Evolutionary conservation across 2,329 filamentous ascomycete species (phyloP).

Genomic region (Tolypocladium inflatum): DNA sequence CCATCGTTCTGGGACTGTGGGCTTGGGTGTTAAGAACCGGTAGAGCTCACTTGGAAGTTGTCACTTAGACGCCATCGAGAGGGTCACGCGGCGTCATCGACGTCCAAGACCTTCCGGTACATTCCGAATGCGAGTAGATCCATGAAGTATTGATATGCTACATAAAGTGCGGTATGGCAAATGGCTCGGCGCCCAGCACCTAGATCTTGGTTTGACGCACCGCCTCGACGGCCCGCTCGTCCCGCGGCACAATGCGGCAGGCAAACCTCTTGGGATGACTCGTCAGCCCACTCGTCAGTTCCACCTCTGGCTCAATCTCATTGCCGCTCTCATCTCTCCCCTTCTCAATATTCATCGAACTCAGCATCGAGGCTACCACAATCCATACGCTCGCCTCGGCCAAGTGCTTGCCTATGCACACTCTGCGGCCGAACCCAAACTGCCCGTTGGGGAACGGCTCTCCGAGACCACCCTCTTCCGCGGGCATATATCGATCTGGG

Average conservation of each 20-base stretch:
- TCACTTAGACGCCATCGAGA: not conserved
- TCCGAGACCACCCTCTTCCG: slow-evolving; percentile 25
- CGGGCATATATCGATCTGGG: slow-evolving; percentile 31
- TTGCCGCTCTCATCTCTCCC: slow-evolving; percentile 22
- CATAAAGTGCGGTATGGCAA: not conserved
- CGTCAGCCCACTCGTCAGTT: slow-evolving; percentile 16
- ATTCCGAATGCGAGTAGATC: not conserved
- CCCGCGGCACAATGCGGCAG: slow-evolving; percentile 14
- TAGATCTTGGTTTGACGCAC: slow-evolving; percentile 3
- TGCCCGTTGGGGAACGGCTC: slow-evolving; percentile 36
- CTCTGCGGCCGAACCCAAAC: slow-evolving; percentile 43
- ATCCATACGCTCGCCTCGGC: slow-evolving; percentile 35
- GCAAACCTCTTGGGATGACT: slow-evolving; percentile 15
- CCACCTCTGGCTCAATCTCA: slow-evolving; percentile 18
- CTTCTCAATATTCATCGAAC: slow-evolving; percentile 24
- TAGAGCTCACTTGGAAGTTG: slow-evolving; percentile 26
- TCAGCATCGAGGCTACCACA: slow-evolving; percentile 27
- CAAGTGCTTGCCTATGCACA: slow-evolving; percentile 40
- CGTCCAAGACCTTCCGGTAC: not conserved
- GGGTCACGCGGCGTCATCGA: not conserved
- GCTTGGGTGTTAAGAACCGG: slow-evolving; percentile 37
- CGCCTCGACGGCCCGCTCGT: slow-evolving; percentile 6
- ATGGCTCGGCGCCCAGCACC: not conserved
- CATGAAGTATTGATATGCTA: not conserved
- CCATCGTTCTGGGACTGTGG: slow-evolving; percentile 42